A percentile compares a stretch with the other conserved stretches of the same genome.
These are phyloP conservation scores for Tubosaeta brunneosetosa DNA, from an alignment of 768 basidiomycete species.

Conservation along the genomic window DNA sequence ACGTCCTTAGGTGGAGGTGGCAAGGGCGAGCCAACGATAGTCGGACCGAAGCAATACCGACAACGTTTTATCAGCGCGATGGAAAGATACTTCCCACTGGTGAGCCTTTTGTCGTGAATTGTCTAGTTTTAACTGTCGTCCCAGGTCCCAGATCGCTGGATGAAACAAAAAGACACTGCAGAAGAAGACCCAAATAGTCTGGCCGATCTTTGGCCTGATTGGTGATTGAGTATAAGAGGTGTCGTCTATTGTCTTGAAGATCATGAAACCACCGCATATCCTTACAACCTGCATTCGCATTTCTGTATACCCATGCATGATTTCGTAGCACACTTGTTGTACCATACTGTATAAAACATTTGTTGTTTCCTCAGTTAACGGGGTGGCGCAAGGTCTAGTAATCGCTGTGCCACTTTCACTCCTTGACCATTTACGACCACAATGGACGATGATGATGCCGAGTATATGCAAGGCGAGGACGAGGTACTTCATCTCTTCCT, in stretches of 20 bases:
- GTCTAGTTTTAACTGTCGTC: background rate
- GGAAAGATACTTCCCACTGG: constrained; percentile 87
- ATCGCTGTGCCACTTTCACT: constrained; percentile 6
- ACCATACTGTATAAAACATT: background rate
- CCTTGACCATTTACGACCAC: constrained; percentile 9
- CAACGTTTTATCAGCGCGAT: constrained; percentile 82
- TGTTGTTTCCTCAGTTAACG: background rate
- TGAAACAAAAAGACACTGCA: constrained; percentile 76
- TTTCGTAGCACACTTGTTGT: constrained; percentile 10
- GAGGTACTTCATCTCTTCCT: constrained; percentile 47
- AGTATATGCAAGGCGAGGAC: constrained; percentile 90
- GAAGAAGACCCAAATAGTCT: constrained; percentile 65
- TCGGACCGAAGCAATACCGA: constrained; percentile 92
- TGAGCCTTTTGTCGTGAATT: constrained; percentile 31
- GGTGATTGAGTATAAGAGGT: constrained; percentile 33
- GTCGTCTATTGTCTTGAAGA: constrained; percentile 1
- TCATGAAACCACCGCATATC: background rate
- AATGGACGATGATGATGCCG: constrained; percentile 93
- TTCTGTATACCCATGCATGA: constrained; percentile 28
- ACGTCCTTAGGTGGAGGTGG: constrained; percentile 80
- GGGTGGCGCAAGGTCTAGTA: background rate
- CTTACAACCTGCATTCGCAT: constrained; percentile 2
- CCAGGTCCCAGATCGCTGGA: constrained; percentile 86
- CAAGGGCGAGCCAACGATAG: constrained; percentile 91
- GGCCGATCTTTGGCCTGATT: constrained; percentile 60